These are phyloP conservation scores for Melaleuca alternifolia DNA, from an alignment of 345 rosid genomes.

Conservation along the genomic window DNA sequence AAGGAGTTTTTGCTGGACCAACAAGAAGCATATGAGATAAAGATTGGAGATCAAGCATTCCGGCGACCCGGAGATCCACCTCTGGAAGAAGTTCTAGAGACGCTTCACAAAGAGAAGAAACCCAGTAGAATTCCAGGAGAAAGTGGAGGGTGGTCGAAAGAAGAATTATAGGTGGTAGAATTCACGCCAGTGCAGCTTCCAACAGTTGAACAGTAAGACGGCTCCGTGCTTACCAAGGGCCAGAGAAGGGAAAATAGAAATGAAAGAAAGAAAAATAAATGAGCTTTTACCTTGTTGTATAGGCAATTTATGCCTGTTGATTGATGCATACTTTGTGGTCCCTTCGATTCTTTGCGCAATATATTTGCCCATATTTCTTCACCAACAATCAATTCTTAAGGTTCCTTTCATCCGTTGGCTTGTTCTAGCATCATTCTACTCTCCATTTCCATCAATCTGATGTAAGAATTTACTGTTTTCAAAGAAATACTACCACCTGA, in stretches of 20 bases:
- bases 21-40: conserved; percentile 75
- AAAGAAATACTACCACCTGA: neutral
- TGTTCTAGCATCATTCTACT: neutral
- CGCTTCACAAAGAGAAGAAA: conserved; percentile 20
- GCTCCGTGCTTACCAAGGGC: neutral
- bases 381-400: neutral
- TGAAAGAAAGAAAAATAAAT: neutral
- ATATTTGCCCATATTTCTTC: neutral
- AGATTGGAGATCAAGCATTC: conserved; percentile 65
- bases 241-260: neutral
- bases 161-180: conserved; percentile 36
- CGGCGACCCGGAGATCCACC: conserved; percentile 87
- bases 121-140: neutral
- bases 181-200: neutral
- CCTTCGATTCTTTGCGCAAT: neutral
- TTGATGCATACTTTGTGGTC: neutral
- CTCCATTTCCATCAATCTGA: neutral
- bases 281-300: neutral
- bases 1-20: conserved; percentile 71
- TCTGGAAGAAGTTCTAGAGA: conserved; percentile 42
- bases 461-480: neutral
- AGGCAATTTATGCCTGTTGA: neutral
- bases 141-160: conserved; percentile 18
- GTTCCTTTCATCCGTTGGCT: neutral
- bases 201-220: neutral